Conservation (phyloP, 2,329 filamentous ascomycete species). For the Phoma sp. region DNA sequence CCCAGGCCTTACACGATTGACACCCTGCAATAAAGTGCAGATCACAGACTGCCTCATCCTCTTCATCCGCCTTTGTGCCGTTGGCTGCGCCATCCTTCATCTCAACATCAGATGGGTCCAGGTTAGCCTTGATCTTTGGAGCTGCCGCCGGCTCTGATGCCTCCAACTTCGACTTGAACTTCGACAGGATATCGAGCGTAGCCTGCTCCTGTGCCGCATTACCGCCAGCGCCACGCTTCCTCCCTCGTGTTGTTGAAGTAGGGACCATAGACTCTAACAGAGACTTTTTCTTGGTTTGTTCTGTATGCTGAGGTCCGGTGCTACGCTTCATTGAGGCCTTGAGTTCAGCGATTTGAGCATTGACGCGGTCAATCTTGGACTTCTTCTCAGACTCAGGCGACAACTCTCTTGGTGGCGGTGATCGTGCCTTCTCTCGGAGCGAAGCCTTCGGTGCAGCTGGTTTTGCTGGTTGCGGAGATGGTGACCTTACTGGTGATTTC, state of each 20-base stretch:
- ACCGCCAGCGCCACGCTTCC: constrained; percentile 71
- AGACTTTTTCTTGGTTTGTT: constrained; percentile 61
- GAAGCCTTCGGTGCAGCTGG: constrained; percentile 24
- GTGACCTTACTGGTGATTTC: constrained; percentile 35
- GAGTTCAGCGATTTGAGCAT: constrained; percentile 80
- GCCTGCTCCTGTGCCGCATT: constrained; percentile 58
- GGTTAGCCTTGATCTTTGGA: constrained; percentile 39
- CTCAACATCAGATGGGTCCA: constrained; percentile 28
- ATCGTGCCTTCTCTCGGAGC: constrained; percentile 24
- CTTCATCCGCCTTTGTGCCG: constrained; percentile 23
- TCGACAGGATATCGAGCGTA: constrained; percentile 74
- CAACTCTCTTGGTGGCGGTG: constrained; percentile 47
- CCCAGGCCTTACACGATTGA: constrained; percentile 89
- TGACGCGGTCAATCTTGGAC: constrained; percentile 70
- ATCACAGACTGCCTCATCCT: constrained; percentile 73
- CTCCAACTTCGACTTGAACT: constrained; percentile 79
- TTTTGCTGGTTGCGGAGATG: constrained; percentile 29
- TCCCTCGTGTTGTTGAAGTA: constrained; percentile 71
- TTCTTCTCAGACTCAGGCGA: constrained; percentile 50
- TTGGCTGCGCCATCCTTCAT: constrained; percentile 10
- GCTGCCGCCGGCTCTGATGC: constrained; percentile 47
- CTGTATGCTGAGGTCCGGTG: constrained; percentile 37
- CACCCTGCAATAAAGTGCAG: constrained; percentile 96
- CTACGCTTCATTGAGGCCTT: constrained; percentile 83
- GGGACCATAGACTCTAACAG: constrained; percentile 78